Evolutionary conservation across 163 green algal species (phyloP).

Genomic region (Trebouxiophyceae sp.): DNA sequence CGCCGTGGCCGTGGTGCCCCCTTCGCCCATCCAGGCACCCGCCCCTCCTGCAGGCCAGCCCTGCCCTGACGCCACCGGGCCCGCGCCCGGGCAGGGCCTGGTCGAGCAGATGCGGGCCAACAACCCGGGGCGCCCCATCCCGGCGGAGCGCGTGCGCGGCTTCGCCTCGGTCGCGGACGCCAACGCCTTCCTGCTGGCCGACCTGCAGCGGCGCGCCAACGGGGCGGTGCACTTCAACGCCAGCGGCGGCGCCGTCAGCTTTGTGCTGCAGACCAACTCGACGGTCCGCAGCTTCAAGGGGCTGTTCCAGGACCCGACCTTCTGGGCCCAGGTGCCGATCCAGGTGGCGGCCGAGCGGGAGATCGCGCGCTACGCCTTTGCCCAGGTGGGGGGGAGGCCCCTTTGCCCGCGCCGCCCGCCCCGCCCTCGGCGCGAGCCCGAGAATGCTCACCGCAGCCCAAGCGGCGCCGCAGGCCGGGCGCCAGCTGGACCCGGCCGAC

Average conservation of each 20-base stretch:
- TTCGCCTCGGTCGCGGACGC: constrained; percentile 31
- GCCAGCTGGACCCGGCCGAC: no score
- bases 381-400: not conserved
- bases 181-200: constrained; percentile 59
- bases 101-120: constrained; percentile 28
- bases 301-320: constrained; percentile 70
- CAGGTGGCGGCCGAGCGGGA: constrained; percentile 68
- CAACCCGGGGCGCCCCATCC: constrained; percentile 50
- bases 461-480: no score
- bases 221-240: constrained; percentile 56
- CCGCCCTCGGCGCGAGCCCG: no score
- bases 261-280: constrained; percentile 70
- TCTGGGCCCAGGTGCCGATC: constrained; percentile 69
- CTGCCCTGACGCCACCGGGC: no score
- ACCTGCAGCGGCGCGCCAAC: constrained; percentile 49
- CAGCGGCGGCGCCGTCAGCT: constrained; percentile 30
- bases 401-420: no score
- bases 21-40: no score
- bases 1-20: constrained; percentile 3
- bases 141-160: constrained; percentile 25
- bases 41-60: no score
- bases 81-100: no score
- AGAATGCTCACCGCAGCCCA: no score
- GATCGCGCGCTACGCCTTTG: constrained; percentile 44
- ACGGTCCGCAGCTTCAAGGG: constrained; percentile 69